Conservation (phyloP, 441 rosid genomes). For the Cnidoscolus chayamansa region DNA sequence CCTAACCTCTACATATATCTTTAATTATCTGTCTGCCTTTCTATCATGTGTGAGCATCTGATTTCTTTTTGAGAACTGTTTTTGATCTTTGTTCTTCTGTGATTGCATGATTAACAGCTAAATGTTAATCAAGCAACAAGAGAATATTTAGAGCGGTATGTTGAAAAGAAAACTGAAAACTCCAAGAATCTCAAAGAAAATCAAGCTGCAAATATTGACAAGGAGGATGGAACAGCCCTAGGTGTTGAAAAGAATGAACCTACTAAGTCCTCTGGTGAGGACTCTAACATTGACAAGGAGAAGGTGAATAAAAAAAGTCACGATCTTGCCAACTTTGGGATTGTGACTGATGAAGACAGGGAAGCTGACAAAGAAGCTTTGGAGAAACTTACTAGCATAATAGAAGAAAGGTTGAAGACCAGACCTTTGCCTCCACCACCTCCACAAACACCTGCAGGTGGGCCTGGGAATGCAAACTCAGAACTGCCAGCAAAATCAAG, state of each 20-base stretch:
- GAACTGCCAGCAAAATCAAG: conserved; percentile 59
- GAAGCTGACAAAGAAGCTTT: conserved; percentile 70
- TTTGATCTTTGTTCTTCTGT: conserved; percentile 11
- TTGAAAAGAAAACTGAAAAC: conserved; percentile 72
- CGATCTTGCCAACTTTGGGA: conserved; percentile 62
- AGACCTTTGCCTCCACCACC: conserved; percentile 90
- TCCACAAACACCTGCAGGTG: conserved; percentile 48
- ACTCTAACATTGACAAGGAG: conserved; percentile 46
- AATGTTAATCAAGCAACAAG: conserved; percentile 91
- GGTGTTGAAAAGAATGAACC: conserved; percentile 44
- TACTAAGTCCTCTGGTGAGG: conserved; percentile 37
- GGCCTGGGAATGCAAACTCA: conserved; percentile 39
- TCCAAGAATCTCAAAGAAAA: conserved; percentile 57
- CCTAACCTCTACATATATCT: background rate
- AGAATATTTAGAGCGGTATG: conserved; percentile 75
- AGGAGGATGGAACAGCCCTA: conserved; percentile 40
- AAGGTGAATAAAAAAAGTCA: conserved; percentile 51
- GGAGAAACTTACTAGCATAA: conserved; percentile 64
- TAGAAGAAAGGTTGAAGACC: conserved; percentile 81
- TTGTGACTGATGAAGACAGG: conserved; percentile 77
- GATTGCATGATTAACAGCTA: conserved; percentile 44
- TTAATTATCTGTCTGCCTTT: background rate
- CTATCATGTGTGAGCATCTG: background rate
- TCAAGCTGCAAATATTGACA: conserved; percentile 42
- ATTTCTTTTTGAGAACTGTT: background rate